These are phyloP conservation scores for Butyriboletus appendiculatus DNA, from an alignment of 1,284 basidiomycete genomes.

Conservation along the genomic window DNA sequence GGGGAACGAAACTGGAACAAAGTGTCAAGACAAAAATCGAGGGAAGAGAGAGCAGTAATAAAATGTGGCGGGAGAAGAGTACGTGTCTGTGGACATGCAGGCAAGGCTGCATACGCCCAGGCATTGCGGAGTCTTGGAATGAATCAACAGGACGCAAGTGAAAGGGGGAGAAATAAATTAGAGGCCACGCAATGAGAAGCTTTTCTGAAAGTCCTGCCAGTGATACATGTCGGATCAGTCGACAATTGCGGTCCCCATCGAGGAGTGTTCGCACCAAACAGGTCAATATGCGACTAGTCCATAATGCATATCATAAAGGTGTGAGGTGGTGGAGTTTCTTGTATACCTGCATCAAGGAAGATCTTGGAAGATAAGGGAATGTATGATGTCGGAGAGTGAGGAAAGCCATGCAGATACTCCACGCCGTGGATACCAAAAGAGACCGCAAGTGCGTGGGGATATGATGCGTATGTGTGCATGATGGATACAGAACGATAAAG, in stretches of 20 bases:
- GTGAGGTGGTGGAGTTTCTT: slow-evolving; percentile 19
- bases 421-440: slow-evolving; percentile 18
- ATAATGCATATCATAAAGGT: slow-evolving; percentile 34
- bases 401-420: slow-evolving; percentile 19
- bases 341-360: slow-evolving; percentile 23
- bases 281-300: slow-evolving; percentile 31
- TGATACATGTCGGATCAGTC: slow-evolving; percentile 19
- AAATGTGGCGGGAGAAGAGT: slow-evolving; percentile 2
- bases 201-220: slow-evolving; percentile 27
- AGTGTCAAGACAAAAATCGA: slow-evolving; percentile 13
- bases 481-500: slow-evolving; percentile 40
- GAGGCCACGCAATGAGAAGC: slow-evolving; percentile 26
- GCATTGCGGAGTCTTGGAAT: slow-evolving; percentile 2
- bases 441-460: slow-evolving; percentile 19
- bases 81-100: slow-evolving; percentile 8
- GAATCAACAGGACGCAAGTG: slow-evolving; percentile 9
- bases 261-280: slow-evolving; percentile 23
- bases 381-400: slow-evolving; percentile 11
- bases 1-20: slow-evolving; percentile 3
- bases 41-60: slow-evolving; percentile 10
- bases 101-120: slow-evolving; percentile 1
- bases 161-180: slow-evolving; percentile 21
- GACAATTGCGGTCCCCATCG: slow-evolving; percentile 7
- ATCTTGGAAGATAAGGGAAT: slow-evolving; percentile 13
- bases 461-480: slow-evolving; percentile 33